Conservation (phyloP, 495 filamentous ascomycete genomes). For the Penicillium manginii region DNA sequence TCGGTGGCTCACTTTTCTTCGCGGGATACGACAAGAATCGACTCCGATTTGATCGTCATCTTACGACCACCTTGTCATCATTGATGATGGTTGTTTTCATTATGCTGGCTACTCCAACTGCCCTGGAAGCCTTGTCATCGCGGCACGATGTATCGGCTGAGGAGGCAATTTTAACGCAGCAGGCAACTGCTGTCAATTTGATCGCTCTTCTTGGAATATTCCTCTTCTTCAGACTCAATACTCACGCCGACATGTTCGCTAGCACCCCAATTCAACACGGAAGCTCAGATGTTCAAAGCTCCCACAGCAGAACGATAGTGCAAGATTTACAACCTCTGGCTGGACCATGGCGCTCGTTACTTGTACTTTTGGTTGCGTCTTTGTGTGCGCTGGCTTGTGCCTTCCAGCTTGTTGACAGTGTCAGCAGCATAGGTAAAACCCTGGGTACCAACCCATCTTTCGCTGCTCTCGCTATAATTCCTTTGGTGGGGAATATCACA, state of each 20-base stretch:
- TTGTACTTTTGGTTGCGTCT: slow-evolving; percentile 19
- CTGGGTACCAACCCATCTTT: slow-evolving; percentile 26
- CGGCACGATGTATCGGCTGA: slow-evolving; percentile 2
- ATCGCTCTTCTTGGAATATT: not conserved
- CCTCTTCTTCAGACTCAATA: slow-evolving; percentile 3
- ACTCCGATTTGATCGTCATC: slow-evolving; percentile 26
- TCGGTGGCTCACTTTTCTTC: slow-evolving; percentile 26
- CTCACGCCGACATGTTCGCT: slow-evolving; percentile 4
- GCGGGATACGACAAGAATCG: slow-evolving; percentile 26
- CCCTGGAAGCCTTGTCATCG: slow-evolving; percentile 28
- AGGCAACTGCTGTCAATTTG: not conserved
- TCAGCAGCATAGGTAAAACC: slow-evolving; percentile 18
- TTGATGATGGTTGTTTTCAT: slow-evolving; percentile 31
- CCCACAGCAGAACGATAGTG: not conserved
- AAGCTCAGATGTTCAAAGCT: not conserved
- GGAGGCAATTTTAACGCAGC: not conserved
- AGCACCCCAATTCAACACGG: not conserved
- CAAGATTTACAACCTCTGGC: not conserved
- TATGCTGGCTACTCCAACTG: slow-evolving; percentile 27
- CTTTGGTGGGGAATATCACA: slow-evolving; percentile 29
- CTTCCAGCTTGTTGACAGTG: slow-evolving; percentile 28
- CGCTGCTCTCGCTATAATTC: slow-evolving; percentile 28
- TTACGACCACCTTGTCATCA: slow-evolving; percentile 29
- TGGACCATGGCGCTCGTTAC: not conserved
- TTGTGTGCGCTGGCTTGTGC: slow-evolving; percentile 26